Evolutionary conservation across 2,329 filamentous ascomycete genomes (phyloP).

Genomic region (Sporothrix humicola): DNA sequence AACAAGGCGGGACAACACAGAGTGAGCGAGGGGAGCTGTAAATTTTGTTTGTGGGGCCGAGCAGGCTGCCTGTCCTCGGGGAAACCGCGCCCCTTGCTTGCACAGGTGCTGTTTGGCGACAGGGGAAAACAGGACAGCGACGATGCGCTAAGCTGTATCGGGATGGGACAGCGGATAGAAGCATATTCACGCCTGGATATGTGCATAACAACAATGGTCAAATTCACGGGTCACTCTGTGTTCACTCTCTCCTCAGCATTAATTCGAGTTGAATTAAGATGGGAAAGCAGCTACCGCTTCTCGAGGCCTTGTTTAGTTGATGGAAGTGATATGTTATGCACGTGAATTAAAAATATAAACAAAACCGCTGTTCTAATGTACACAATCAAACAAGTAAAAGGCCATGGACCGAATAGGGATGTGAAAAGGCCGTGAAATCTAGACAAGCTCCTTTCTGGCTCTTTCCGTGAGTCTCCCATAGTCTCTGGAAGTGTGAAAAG

Average conservation of each 20-base stretch:
- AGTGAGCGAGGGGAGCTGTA: constrained; percentile 22
- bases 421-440: neutral
- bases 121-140: neutral
- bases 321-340: neutral
- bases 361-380: constrained; percentile 3
- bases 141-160: neutral
- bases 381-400: neutral
- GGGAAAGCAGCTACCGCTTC: too few species aligned
- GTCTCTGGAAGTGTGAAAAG: too few species aligned
- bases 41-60: constrained; percentile 30
- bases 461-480: neutral
- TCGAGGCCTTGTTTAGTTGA: neutral
- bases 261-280: neutral
- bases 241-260: neutral
- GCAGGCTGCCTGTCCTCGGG: constrained; percentile 31
- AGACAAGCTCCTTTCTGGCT: neutral
- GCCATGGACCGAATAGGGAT: neutral
- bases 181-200: neutral
- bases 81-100: constrained; percentile 32
- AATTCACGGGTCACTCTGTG: neutral
- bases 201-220: neutral
- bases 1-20: constrained; percentile 7
- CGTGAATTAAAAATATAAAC: neutral
- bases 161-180: neutral
- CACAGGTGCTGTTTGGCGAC: constrained; percentile 6